A percentile compares a stretch with the other conserved stretches of the same genome.
Conservation (phyloP, 179 eudicot species). For the Nepenthes alata region DNA sequence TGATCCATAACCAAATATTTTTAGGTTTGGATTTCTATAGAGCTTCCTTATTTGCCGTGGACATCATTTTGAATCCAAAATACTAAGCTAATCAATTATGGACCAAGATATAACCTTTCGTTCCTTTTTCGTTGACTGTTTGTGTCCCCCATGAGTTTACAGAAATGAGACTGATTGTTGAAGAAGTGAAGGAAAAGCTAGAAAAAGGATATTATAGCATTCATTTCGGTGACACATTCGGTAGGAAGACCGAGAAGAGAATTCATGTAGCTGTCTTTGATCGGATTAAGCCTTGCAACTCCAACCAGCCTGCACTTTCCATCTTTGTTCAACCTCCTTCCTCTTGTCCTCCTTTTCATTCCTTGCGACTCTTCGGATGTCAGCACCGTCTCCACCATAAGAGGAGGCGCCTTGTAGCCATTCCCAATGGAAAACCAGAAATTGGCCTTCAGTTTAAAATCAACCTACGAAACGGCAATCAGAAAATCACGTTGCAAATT, state of each 20-base stretch:
- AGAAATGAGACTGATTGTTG: no score
- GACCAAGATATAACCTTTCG: no score
- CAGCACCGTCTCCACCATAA: slow-evolving; percentile 42
- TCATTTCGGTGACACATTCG: slow-evolving; percentile 47
- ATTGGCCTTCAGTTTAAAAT: slow-evolving; percentile 38
- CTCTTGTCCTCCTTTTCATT: slow-evolving; percentile 30
- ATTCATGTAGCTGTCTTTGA: slow-evolving; percentile 38
- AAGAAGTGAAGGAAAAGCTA: slow-evolving; percentile 3
- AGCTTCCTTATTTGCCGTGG: no score
- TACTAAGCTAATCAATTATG: no score
- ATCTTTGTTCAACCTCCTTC: slow-evolving; percentile 36
- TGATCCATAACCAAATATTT: no score
- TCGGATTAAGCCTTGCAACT: slow-evolving; percentile 42
- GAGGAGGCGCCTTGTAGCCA: slow-evolving; percentile 37
- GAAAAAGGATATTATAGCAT: slow-evolving; percentile 30
- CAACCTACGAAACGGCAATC: slow-evolving; percentile 13
- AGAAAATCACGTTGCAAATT: no score
- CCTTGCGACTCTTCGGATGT: slow-evolving; percentile 58
- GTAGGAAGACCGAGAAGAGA: slow-evolving; percentile 51
- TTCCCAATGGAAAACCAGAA: slow-evolving; percentile 44
- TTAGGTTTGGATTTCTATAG: no score
- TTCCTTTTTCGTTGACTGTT: no score
- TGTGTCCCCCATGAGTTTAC: no score
- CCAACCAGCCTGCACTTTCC: slow-evolving; percentile 66
- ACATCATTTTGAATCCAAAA: no score